Evolutionary conservation across 768 basidiomycete species (phyloP), one percentile per base, ranked within the genome.

Genomic region (Clitopilus passeckerianus): DNA sequence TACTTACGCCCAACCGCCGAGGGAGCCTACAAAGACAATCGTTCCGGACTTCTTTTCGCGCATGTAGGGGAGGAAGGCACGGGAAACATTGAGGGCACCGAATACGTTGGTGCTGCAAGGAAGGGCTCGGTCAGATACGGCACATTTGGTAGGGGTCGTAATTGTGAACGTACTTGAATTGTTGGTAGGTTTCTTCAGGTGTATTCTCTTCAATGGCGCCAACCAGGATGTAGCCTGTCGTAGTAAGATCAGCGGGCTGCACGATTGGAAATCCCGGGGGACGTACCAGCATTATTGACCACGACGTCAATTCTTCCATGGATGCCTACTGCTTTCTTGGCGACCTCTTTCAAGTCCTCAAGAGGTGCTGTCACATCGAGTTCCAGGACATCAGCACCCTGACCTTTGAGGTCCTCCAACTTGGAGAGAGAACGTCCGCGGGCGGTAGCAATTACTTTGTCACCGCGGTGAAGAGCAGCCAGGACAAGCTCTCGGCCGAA

Each of bases 361-460:
- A 76, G 65, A 6, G 76, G 59, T 56, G 70, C 60, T 1, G 70
- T 73, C 1, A 75, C 74, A 52, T 76, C 75, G 6, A 76, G 62
- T 54, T 77, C 74, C 0, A 80, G 58, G 3, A 72, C 62, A 57
- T 73, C 71, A 18, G 79, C 80, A 7, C 77, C 78, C 14, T 65
- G 60, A 6, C 63, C 59, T 57, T 73, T 72, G n/a, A 81, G 67
- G 34, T 75, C 74, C 1, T 66, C 67, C n/a, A 77, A 66, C 33
- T 66, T 72, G 54, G 68, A 58, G 20, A 76, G 60, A 6, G 71
- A 74, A 43, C 77, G 73, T 1, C 61, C 66, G 1, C 78, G 72
- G 5, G 72, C 74, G 5, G 81, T 79, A 0, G 79, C 81, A 57
- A 81, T 79, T 14, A 81, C 81, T 34, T 73, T 74, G 61, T 82